These are phyloP conservation scores for Esteya vermicola DNA, from an alignment of 2,329 filamentous ascomycete species.

Conservation along the genomic window DNA sequence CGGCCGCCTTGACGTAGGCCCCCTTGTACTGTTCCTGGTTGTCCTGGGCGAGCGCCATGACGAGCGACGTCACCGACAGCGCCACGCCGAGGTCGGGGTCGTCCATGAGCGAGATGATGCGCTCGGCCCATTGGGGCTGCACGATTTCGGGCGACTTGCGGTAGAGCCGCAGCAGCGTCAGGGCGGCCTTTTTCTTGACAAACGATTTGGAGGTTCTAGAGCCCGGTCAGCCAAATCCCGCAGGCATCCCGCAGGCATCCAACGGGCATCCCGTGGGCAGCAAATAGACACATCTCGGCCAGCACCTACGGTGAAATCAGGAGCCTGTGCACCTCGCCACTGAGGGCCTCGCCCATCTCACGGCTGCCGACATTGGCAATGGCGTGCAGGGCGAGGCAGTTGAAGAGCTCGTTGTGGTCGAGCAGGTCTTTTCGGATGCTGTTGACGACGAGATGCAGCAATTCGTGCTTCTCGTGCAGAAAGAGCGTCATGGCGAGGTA, in stretches of 20 bases:
- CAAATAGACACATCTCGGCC: too few relatives aligned
- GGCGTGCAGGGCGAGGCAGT: slow-evolving; percentile 89
- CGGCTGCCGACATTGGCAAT: slow-evolving; percentile 95
- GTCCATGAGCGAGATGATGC: slow-evolving; percentile 98
- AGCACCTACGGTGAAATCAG: slow-evolving; percentile 77
- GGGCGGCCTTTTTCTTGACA: slow-evolving; percentile 96
- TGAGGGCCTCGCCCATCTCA: slow-evolving; percentile 93
- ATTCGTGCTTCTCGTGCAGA: slow-evolving; percentile 90
- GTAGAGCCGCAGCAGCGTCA: slow-evolving; percentile 85
- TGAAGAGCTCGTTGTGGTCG: slow-evolving; percentile 94
- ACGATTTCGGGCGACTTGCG: slow-evolving; percentile 90
- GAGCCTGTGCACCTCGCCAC: slow-evolving; percentile 79
- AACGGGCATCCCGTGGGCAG: too few relatives aligned
- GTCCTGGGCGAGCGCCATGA: slow-evolving; percentile 90
- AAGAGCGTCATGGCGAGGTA: slow-evolving; percentile 96
- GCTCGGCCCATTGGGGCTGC: slow-evolving; percentile 91
- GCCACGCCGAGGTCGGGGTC: slow-evolving; percentile 88
- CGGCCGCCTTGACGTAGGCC: slow-evolving; percentile 85
- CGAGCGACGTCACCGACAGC: slow-evolving; percentile 84
- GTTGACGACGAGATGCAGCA: slow-evolving; percentile 92
- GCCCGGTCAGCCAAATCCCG: neutral
- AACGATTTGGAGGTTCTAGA: slow-evolving; percentile 69
- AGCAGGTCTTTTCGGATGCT: slow-evolving; percentile 93
- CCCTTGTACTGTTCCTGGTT: slow-evolving; percentile 89
- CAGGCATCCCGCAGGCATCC: too few relatives aligned